phyloP scores from a whole-genome alignment of 148 eudicot genomes.

The Camellia lanceoleosa region DNA sequence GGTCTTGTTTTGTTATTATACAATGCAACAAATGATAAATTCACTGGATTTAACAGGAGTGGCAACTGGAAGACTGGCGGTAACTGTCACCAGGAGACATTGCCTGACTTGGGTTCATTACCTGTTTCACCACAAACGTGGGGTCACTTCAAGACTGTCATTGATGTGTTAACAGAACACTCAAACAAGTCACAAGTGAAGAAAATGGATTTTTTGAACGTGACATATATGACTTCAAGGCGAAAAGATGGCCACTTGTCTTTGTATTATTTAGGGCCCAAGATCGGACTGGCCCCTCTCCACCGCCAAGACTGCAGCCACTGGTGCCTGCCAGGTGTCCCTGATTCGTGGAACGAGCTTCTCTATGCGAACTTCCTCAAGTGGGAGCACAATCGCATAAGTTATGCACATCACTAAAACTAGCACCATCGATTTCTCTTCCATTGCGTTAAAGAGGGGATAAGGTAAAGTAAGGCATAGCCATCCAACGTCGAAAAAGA shows the following conservation, averaged over 20 bases:
- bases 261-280: conserved; percentile 51
- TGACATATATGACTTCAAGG: conserved; percentile 55
- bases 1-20: background rate
- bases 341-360: conserved; percentile 87
- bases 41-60: conserved; percentile 37
- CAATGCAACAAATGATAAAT: conserved; percentile 10
- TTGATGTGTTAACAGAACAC: conserved; percentile 33
- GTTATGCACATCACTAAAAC: background rate
- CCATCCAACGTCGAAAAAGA: background rate
- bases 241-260: conserved; percentile 85
- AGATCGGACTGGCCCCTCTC: conserved; percentile 39
- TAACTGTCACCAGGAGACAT: conserved; percentile 61
- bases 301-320: conserved; percentile 88
- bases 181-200: conserved; percentile 11
- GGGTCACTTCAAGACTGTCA: conserved; percentile 34
- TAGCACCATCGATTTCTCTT: background rate
- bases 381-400: conserved; percentile 18
- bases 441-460: background rate
- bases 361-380: conserved; percentile 56
- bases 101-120: conserved; percentile 45
- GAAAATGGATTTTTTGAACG: conserved; percentile 45
- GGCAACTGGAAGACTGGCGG: conserved; percentile 88
- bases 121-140: conserved; percentile 29
- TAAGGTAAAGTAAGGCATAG: background rate
- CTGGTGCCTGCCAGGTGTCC: conserved; percentile 93